Evolutionary conservation across 768 basidiomycete genomes (phyloP).

Genomic region (Clavulina sp.): DNA sequence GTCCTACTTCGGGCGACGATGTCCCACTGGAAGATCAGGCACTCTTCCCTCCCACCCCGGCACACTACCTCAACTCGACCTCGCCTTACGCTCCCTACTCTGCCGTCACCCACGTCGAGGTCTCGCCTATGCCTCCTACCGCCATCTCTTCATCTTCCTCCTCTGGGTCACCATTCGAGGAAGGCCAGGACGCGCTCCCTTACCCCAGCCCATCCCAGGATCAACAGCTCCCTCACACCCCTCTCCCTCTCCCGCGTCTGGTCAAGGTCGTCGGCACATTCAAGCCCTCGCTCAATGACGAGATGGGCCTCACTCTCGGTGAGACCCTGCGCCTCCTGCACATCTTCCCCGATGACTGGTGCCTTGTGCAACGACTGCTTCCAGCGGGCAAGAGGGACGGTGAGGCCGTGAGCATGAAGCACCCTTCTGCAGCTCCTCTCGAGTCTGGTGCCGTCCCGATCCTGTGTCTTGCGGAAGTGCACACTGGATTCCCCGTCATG

Average conservation of each 20-base stretch:
- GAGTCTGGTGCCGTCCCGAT: constrained; percentile 9
- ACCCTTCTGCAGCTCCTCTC: constrained; percentile 2
- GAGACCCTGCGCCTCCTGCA: constrained; percentile 5
- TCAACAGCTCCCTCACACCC: background rate
- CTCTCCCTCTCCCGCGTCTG: background rate
- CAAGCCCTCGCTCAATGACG: constrained; percentile 7
- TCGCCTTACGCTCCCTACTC: no score
- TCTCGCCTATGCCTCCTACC: no score
- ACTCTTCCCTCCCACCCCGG: background rate
- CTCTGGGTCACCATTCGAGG: no score
- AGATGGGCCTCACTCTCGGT: constrained; percentile 5
- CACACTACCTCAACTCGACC: background rate
- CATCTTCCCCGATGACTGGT: constrained; percentile 8
- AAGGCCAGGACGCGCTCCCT: no score
- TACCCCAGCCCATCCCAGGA: no score
- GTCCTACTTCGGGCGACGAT: background rate
- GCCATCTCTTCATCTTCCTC: no score
- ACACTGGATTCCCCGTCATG: no score
- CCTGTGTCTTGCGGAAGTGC: constrained; percentile 3
- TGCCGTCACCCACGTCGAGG: no score
- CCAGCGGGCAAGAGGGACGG: background rate
- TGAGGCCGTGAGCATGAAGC: background rate
- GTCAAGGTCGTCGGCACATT: constrained; percentile 9
- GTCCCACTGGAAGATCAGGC: background rate
- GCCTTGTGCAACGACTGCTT: constrained; percentile 5